Evolutionary conservation across 495 filamentous ascomycete species (phyloP), one percentile per base, ranked within the genome.

Genomic region (Penicillium simplicissimum): DNA sequence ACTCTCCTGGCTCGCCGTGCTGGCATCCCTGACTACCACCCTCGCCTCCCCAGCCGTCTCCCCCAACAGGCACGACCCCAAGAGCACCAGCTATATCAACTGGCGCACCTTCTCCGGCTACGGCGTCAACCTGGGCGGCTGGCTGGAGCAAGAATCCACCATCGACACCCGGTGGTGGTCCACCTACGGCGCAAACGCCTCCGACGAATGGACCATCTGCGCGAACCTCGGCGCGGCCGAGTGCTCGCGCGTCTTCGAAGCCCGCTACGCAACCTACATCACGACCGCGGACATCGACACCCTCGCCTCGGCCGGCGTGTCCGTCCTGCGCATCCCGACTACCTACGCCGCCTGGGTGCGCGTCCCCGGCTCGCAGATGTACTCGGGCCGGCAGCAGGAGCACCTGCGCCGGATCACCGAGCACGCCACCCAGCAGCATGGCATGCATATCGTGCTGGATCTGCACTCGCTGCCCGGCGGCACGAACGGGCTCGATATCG

Each of bases 181-280:
- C 11, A 61, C 54, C 13, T 59, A 70, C 35, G 62, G 65, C 38
- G 54, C 45, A 52, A 60, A 62, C 3, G 73, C 64, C 4, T 42
- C 59, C 11, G 70, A 74, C 58, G 70, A 74, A 73, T 74, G 74
- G 71, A 63, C 63, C 7, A 63, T 76, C 15, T 76, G 71, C 52
- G 38, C 55, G 9, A 52, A 67, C 19, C 67, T 76, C 0, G 70
- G 71, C 1, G 15, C 51, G 0, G 33, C 57, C n/a, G 48, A 59
- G 25, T 76, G 72, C 52, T 57, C 56, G 0, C 34, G 64, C 1
- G 62, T 73, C 33, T 47, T 76, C 6, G 70, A 76, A 28, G 38
- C 66, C 21, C 68, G 71, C 10, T 76, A 74, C 52, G 61, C 61
- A 13, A 70, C 72, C 14, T 76, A 48, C 58, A 72, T 74, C 57